Evolutionary conservation across 1,139 yeast genomes (phyloP).

Genomic region (Magnusiomyces clavatus): DNA sequence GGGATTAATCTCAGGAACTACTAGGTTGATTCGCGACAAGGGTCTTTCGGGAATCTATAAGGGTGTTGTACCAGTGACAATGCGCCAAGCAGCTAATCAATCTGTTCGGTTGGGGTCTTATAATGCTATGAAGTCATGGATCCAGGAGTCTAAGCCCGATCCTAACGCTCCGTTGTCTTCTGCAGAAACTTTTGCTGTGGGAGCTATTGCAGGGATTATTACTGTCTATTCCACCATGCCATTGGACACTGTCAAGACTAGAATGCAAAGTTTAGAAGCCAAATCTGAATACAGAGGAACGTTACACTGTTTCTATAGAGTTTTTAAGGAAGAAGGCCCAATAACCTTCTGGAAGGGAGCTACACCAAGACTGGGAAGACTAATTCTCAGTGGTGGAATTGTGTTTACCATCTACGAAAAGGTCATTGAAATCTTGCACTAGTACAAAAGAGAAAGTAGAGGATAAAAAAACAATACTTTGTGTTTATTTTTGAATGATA

Average conservation of each 20-base stretch:
- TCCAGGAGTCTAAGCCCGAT: slow-evolving; percentile 55
- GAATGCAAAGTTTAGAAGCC: slow-evolving; percentile 94
- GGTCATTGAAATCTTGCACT: slow-evolving; percentile 52
- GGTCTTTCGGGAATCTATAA: slow-evolving; percentile 81
- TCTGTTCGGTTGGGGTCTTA: slow-evolving; percentile 92
- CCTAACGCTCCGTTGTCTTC: slow-evolving; percentile 62
- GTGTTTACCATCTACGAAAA: slow-evolving; percentile 93
- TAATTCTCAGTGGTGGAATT: slow-evolving; percentile 89
- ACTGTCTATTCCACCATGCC: slow-evolving; percentile 98
- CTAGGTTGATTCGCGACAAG: slow-evolving; percentile 60
- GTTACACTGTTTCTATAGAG: slow-evolving; percentile 67
- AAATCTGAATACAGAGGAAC: slow-evolving; percentile 64
- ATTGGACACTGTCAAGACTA: slow-evolving; percentile 90
- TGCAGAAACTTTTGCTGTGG: slow-evolving; percentile 75
- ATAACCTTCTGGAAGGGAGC: slow-evolving; percentile 97
- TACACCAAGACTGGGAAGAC: slow-evolving; percentile 88
- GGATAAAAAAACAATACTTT: not conserved
- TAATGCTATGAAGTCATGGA: slow-evolving; percentile 72
- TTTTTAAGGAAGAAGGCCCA: slow-evolving; percentile 85
- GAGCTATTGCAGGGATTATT: slow-evolving; percentile 86
- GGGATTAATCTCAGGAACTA: slow-evolving; percentile 56
- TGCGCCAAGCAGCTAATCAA: slow-evolving; percentile 93
- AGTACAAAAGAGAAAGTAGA: not conserved
- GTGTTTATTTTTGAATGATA: too few relatives aligned
- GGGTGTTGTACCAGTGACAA: slow-evolving; percentile 85